Percentiles rank a stretch among this genome's conserved stretches.
Conservation (phyloP, 1,284 basidiomycete species). For the Sporisorium scitamineum region DNA sequence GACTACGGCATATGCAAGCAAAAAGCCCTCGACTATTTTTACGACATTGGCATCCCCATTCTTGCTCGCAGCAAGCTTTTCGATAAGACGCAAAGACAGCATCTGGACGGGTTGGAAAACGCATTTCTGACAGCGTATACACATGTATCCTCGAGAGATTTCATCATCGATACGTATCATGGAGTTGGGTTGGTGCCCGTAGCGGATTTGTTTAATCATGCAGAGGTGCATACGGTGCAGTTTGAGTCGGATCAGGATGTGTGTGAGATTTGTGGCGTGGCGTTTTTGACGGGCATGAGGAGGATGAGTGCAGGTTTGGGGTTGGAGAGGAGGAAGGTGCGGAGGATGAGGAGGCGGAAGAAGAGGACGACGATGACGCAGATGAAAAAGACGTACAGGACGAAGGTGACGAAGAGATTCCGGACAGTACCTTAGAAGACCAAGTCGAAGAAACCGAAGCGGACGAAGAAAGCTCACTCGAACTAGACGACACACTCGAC, state of each 20-base stretch:
- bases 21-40: conserved; percentile 40
- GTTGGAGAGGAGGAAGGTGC: conserved; percentile 5
- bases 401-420: background rate
- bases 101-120: conserved; percentile 25
- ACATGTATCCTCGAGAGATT: conserved; percentile 60
- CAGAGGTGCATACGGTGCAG: conserved; percentile 51
- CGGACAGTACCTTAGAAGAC: background rate
- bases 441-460: background rate
- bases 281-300: conserved; percentile 32
- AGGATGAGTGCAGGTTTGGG: conserved; percentile 11
- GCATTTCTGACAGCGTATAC: conserved; percentile 49
- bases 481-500: conserved; percentile 52
- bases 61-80: conserved; percentile 22
- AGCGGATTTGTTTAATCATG: conserved; percentile 65
- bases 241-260: conserved; percentile 65
- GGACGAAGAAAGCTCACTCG: background rate
- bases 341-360: conserved; percentile 13
- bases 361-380: background rate
- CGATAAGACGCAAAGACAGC: conserved; percentile 1
- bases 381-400: background rate
- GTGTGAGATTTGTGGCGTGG: conserved; percentile 56
- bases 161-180: conserved; percentile 61
- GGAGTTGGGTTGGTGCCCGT: conserved; percentile 59
- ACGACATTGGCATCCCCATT: conserved; percentile 22
- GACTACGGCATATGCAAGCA: conserved; percentile 40